Evolutionary conservation across 2,329 filamentous ascomycete genomes (phyloP), one percentile per base, ranked within the genome.

Genomic region (Chrysosphaeria jannelii): DNA sequence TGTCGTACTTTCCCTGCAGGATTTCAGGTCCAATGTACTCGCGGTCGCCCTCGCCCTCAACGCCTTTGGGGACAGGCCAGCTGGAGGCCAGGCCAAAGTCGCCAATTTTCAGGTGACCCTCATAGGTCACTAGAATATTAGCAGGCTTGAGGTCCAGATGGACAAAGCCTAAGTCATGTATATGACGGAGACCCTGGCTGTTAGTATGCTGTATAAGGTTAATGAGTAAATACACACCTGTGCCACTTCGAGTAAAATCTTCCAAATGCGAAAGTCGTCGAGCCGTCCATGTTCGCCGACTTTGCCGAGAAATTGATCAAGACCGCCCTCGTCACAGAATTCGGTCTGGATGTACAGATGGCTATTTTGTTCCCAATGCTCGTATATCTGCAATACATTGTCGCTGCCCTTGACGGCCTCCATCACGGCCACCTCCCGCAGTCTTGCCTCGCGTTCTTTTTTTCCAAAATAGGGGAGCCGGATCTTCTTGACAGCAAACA

Each of bases 221-320:
- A 38, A 16, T n/a, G 5, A 10, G 11, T 11, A 11, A 18, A 10
- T 9, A 12, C 10, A 14, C 59, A 85, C 76, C 51, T 70, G 50
- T 36, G 67, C 59, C 28, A 90, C 46, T 42, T 97, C 85, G 20
- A 90, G 58, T 35, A 93, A 50, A 27, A 93, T 81, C 49, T 97
- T 97, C 76, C 85, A 97, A 42, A 93, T 91, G 30, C 85, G 63
- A 46, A 97, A 97, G 41, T 93, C 85, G 43, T 97, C 85, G 32
- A 97, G 48, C 34, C 81, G 62, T 22, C 76, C 79, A 39, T 72
- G 76, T 29, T 68, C 57, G 13, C 85, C 85, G 29, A 76, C 63
- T 27, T 70, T 61, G n/a, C 62, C 57, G 14, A 97, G 53, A 39
- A 93, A 97, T 10, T 64, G 57, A 39, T 88, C 71, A 20, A 97